phyloP scores from a whole-genome alignment of 352 stramenopile genomes.

The Phytophthora rubi region DNA sequence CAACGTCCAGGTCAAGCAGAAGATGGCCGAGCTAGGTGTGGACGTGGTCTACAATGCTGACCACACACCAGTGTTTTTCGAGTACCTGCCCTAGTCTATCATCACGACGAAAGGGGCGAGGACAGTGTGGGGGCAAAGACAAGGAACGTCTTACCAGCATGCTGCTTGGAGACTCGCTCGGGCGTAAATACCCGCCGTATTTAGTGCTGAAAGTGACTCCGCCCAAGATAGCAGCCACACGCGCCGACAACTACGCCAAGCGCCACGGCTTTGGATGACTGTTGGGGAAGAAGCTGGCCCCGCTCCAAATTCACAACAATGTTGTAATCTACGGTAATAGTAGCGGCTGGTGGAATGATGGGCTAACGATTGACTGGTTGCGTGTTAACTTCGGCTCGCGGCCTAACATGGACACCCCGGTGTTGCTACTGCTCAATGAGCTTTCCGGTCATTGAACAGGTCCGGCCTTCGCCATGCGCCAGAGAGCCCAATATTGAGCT shows the following conservation, averaged over 20 bases:
- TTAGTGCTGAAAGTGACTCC: not conserved
- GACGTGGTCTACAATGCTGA: constrained; percentile 24
- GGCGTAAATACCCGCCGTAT: not conserved
- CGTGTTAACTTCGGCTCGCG: not conserved
- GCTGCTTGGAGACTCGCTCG: constrained; percentile 9
- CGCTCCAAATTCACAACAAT: not conserved
- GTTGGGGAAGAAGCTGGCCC: not conserved
- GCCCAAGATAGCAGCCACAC: not conserved
- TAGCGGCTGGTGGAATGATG: constrained; percentile 1
- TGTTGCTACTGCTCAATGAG: constrained; percentile 13
- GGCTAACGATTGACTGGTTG: not conserved
- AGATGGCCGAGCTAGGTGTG: not conserved
- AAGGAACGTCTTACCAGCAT: constrained; percentile 17
- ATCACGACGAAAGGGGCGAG: constrained; percentile 3
- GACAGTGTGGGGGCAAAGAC: not conserved
- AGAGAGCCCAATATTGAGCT: not conserved
- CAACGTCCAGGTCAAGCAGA: not conserved
- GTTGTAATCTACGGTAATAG: constrained; percentile 7
- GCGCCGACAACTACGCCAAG: not conserved
- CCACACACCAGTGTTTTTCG: constrained; percentile 25
- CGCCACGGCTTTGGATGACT: not conserved
- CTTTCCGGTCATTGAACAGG: constrained; percentile 7
- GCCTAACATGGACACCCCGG: not conserved
- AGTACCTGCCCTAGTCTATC: constrained; percentile 15
- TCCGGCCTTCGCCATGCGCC: not conserved